phyloP scores from a whole-genome alignment of 768 basidiomycete genomes.

The Rhodosporidiobolus odoratus region DNA sequence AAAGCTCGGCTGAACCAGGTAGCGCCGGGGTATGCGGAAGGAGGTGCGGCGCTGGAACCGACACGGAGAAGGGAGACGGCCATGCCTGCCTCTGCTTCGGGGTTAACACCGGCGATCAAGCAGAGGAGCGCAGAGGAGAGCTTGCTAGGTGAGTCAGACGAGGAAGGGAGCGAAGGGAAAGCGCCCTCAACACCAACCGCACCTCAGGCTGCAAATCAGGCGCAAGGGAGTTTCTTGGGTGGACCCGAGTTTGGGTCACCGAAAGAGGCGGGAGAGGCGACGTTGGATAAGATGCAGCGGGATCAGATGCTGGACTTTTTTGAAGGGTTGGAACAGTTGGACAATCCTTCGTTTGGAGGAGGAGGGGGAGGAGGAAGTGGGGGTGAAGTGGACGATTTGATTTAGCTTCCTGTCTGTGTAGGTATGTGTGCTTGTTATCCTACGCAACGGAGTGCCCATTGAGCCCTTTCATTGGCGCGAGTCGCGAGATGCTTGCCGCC shows the following conservation, averaged over 20 bases:
- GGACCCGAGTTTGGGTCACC: neutral
- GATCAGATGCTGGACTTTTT: slow-evolving; percentile 78
- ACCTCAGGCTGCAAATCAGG: neutral
- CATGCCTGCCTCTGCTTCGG: neutral
- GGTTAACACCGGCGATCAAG: slow-evolving; percentile 9
- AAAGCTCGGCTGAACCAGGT: slow-evolving; percentile 67
- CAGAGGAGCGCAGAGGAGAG: slow-evolving; percentile 36
- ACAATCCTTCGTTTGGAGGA: slow-evolving; percentile 44
- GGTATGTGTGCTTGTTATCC: neutral
- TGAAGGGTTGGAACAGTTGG: slow-evolving; percentile 70
- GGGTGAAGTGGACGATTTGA: slow-evolving; percentile 9
- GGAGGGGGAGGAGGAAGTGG: neutral
- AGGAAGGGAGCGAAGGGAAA: slow-evolving; percentile 4
- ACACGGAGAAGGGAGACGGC: neutral
- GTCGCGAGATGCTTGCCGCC: no score
- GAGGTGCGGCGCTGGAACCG: slow-evolving; percentile 57
- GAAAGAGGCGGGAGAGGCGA: slow-evolving; percentile 2
- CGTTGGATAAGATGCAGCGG: slow-evolving; percentile 41
- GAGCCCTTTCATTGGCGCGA: no score
- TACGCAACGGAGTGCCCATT: no score
- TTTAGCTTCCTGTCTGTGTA: neutral
- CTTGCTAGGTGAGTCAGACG: slow-evolving; percentile 15
- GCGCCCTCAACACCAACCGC: slow-evolving; percentile 9
- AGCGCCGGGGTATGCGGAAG: slow-evolving; percentile 77
- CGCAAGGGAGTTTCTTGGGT: neutral